These are phyloP conservation scores for Myriosclerotinia duriaeana DNA, from an alignment of 2,329 filamentous ascomycete genomes.

Conservation along the genomic window DNA sequence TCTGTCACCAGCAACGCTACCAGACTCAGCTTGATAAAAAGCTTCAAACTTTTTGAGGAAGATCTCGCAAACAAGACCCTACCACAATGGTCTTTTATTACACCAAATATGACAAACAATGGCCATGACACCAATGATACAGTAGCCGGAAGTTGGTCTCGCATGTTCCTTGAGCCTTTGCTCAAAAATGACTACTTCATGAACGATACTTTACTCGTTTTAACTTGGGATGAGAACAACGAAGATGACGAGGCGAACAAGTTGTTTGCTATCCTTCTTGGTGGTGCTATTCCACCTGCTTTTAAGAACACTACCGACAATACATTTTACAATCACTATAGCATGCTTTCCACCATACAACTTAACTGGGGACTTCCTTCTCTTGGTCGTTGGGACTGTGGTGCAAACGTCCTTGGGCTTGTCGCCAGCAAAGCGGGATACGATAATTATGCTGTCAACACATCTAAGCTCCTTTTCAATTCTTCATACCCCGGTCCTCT, in stretches of 20 bases:
- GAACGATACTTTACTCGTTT: conserved; percentile 52
- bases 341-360: conserved; percentile 42
- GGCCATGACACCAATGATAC: conserved; percentile 58
- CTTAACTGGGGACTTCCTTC: conserved; percentile 45
- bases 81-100: conserved; percentile 64
- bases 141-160: conserved; percentile 51
- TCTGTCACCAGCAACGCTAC: conserved; percentile 50
- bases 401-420: conserved; percentile 35
- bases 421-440: conserved; percentile 35
- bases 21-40: conserved; percentile 60
- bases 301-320: conserved; percentile 51
- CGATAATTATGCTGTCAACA: conserved; percentile 31
- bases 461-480: conserved; percentile 46
- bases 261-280: conserved; percentile 53
- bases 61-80: conserved; percentile 56
- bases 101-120: conserved; percentile 63
- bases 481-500: conserved; percentile 45
- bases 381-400: conserved; percentile 45
- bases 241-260: conserved; percentile 52
- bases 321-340: conserved; percentile 50
- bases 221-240: conserved; percentile 58
- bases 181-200: conserved; percentile 52
- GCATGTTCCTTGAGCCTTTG: conserved; percentile 52
- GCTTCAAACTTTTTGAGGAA: conserved; percentile 58
- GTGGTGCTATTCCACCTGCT: conserved; percentile 49